These are phyloP conservation scores for Blastocystis sp. DNA, from an alignment of 352 stramenopile species.

Conservation along the genomic window DNA sequence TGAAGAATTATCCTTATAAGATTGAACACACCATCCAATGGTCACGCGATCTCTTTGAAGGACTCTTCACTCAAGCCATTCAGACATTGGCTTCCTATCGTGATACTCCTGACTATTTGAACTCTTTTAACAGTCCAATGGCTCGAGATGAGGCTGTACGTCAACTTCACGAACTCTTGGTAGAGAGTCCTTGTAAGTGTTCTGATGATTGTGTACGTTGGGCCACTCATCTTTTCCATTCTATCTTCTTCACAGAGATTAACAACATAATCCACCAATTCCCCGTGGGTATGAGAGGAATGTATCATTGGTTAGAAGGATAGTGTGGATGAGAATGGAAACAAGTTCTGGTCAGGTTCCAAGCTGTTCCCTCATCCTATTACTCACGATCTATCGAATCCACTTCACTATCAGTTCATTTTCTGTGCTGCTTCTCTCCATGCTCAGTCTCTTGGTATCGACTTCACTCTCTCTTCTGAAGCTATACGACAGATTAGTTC, in stretches of 20 bases:
- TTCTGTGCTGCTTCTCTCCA: slow-evolving; percentile 85
- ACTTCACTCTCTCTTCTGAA: neutral
- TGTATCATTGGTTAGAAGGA: slow-evolving; percentile 59
- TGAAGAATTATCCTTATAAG: slow-evolving; percentile 99
- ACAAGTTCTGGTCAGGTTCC: slow-evolving; percentile 92
- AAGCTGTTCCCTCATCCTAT: slow-evolving; percentile 89
- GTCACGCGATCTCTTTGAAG: slow-evolving; percentile 97
- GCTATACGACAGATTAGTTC: neutral
- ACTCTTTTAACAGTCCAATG: neutral
- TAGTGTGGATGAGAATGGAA: slow-evolving; percentile 84
- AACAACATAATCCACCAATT: slow-evolving; percentile 96
- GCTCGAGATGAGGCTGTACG: neutral
- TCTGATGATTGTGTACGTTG: slow-evolving; percentile 95
- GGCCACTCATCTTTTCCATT: slow-evolving; percentile 91
- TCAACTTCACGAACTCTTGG: neutral
- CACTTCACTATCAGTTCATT: slow-evolving; percentile 88
- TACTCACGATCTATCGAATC: slow-evolving; percentile 80
- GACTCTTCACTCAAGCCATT: slow-evolving; percentile 88
- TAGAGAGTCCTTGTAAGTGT: slow-evolving; percentile 62
- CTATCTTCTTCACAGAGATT: slow-evolving; percentile 94
- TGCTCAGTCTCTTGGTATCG: slow-evolving; percentile 70
- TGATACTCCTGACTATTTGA: slow-evolving; percentile 67
- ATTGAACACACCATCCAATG: slow-evolving; percentile 96
- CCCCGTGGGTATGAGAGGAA: slow-evolving; percentile 66
- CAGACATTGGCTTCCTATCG: slow-evolving; percentile 90